These are phyloP conservation scores for Aspergillus fijiensis DNA, from an alignment of 2,329 filamentous ascomycete species.

Conservation along the genomic window DNA sequence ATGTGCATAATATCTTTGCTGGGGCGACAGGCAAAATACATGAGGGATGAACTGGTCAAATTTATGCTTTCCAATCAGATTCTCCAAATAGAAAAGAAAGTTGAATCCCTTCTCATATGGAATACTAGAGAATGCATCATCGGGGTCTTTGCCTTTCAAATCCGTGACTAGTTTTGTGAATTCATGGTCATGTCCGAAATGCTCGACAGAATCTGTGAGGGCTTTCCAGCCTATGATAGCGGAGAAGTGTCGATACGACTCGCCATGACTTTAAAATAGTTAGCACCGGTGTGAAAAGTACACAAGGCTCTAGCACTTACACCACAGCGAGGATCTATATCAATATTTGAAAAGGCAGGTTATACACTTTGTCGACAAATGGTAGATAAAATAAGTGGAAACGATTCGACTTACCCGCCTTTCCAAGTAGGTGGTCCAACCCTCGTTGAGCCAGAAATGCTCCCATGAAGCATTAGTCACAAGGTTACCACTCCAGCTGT, in stretches of 20 bases:
- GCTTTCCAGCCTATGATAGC: conserved; percentile 95
- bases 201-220: conserved; percentile 74
- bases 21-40: conserved; percentile 30
- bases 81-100: conserved; percentile 88
- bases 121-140: conserved; percentile 89
- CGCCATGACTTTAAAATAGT: conserved; percentile 63
- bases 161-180: conserved; percentile 90
- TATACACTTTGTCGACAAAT: background rate
- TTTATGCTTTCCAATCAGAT: conserved; percentile 75
- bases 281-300: background rate
- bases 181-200: conserved; percentile 79
- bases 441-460: conserved; percentile 65
- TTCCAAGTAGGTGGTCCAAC: conserved; percentile 95
- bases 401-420: conserved; percentile 54
- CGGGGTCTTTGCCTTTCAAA: conserved; percentile 86
- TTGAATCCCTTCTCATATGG: conserved; percentile 97
- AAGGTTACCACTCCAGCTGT: conserved; percentile 84
- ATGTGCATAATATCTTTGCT: background rate
- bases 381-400: background rate
- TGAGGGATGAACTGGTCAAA: conserved; percentile 96
- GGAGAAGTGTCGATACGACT: conserved; percentile 85
- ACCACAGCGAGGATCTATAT: conserved; percentile 42
- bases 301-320: conserved; percentile 24
- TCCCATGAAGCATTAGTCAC: conserved; percentile 55
- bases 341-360: conserved; percentile 11